Conservation (phyloP, 371 early-diverging fungal species). For the Circinella minor region DNA sequence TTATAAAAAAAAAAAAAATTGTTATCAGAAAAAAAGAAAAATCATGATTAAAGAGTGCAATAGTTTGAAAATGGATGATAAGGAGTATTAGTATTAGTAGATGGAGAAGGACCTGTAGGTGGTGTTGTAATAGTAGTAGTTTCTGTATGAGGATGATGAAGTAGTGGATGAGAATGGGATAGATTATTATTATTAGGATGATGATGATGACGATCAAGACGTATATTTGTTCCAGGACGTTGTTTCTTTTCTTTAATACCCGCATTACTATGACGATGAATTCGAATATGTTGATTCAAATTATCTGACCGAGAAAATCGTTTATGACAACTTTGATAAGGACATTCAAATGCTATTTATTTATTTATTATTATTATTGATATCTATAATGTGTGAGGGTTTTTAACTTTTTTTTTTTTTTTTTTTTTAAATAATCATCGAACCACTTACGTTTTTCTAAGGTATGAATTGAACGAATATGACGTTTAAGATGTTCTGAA, state of each 20-base stretch:
- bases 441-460: slow-evolving; percentile 62
- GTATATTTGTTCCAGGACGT: not conserved
- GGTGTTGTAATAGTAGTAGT: not conserved
- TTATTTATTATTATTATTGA: not conserved
- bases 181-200: too few species aligned
- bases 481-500: slow-evolving; percentile 70
- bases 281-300: slow-evolving; percentile 73
- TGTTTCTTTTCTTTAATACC: slow-evolving; percentile 8
- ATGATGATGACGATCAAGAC: not conserved
- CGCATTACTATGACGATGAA: slow-evolving; percentile 49
- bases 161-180: too few species aligned
- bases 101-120: not conserved
- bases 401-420: too few species aligned
- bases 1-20: too few species aligned
- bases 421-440: not conserved
- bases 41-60: not conserved
- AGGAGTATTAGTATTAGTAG: not conserved
- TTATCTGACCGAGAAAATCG: slow-evolving; percentile 86
- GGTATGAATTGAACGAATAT: slow-evolving; percentile 69
- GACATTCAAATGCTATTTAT: slow-evolving; percentile 62
- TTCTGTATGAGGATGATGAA: not conserved
- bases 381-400: too few species aligned
- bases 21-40: not conserved
- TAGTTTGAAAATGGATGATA: slow-evolving; percentile 12
- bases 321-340: slow-evolving; percentile 75